Evolutionary conservation across 208 protist genomes (phyloP), one percentile per base, ranked within the genome.

Genomic region (Crithidia mellificae): DNA sequence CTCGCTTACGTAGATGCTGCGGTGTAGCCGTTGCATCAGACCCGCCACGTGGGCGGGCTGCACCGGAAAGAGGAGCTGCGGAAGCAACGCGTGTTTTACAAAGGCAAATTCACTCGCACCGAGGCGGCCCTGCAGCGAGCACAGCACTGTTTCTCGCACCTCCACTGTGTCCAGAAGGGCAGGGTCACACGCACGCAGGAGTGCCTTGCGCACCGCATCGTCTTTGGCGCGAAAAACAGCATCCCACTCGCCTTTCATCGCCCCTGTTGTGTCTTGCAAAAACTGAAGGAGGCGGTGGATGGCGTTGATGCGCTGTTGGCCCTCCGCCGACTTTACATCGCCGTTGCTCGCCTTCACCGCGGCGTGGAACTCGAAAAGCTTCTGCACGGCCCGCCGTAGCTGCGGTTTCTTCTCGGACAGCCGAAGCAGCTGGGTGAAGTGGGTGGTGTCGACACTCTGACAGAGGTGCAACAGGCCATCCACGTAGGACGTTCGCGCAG

Each of bases 201-300:
- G 77, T 12, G 85, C 75, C 27, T 81, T 81, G 6, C 71, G 78
- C 29, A 91, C 74, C 14, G 68, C 66, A 29, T 89, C 88, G 52
- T 94, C 88, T 63, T 88, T 91, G 12, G 78, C 44, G 64, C 81
- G 78, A 36, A 94, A 94, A 2, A 94, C 50, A 1, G 72, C 57
- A 29, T 90, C 84, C 88, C 85, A 94, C 71, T 83, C 84, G 6
- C 73, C 80, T 29, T 77, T 80, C 44, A 67, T 44, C 15, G 81
- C 74, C 44, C 84, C 77, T 19, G 88, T 92, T 6, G 79, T 80
- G 24, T 62, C 66, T 47, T 85, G 73, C 8, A 92, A 52, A 62
- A 92, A 92, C 8, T 50, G 56, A 6, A 94, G 80, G 24, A 94
- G 75, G 11, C 88, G 83, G 47, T 89, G 83, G 46, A 92, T 87